These are phyloP conservation scores for Candida schatavii DNA, from an alignment of 805 yeast species.

Conservation along the genomic window DNA sequence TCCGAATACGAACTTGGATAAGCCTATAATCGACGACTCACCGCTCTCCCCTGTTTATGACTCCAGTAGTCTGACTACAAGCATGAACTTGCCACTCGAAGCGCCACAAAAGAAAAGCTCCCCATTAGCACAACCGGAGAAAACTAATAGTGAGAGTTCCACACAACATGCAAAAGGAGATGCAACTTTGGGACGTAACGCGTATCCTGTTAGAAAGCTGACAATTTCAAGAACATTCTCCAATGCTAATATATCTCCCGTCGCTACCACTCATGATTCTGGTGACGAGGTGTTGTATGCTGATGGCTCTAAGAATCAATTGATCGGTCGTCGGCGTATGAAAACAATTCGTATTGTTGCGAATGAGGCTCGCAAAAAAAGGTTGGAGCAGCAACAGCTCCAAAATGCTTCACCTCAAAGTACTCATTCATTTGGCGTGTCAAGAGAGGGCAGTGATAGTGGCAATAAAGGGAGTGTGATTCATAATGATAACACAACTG, in stretches of 20 bases:
- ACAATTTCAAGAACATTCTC: conserved; percentile 43
- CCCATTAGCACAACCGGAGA: neutral
- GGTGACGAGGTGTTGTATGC: conserved; percentile 36
- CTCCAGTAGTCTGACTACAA: neutral
- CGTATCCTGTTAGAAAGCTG: conserved; percentile 21
- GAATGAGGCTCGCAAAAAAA: conserved; percentile 64
- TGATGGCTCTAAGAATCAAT: conserved; percentile 35
- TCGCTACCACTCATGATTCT: conserved; percentile 20
- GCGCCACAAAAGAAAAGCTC: neutral
- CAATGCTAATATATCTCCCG: conserved; percentile 39
- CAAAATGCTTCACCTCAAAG: conserved; percentile 3
- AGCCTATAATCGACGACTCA: conserved; percentile 79
- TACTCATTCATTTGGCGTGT: conserved; percentile 2
- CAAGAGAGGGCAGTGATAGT: conserved; percentile 3
- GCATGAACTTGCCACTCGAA: neutral
- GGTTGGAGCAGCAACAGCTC: conserved; percentile 22
- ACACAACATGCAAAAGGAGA: conserved; percentile 11
- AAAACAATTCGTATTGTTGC: conserved; percentile 94
- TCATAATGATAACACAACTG: neutral
- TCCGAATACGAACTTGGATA: conserved; percentile 89
- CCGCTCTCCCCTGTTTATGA: conserved; percentile 48
- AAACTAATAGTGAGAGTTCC: too few relatives aligned
- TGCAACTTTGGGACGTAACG: conserved; percentile 1
- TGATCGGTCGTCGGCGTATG: conserved; percentile 54
- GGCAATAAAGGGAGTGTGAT: conserved; percentile 1